These are phyloP conservation scores for Vitis amurensis DNA, from an alignment of 164 flowering plant genomes.

Conservation along the genomic window DNA sequence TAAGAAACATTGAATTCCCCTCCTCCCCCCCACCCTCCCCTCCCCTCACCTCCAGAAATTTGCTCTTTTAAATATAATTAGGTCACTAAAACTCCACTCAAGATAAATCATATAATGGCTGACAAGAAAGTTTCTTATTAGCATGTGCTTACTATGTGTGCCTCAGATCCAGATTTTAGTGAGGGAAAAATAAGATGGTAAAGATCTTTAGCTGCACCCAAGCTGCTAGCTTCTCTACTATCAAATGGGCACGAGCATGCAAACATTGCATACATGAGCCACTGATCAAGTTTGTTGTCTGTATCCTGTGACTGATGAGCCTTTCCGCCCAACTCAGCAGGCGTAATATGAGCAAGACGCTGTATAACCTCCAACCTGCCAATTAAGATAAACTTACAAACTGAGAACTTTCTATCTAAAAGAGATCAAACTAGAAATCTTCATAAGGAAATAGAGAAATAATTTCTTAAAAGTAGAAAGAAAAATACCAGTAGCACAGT, in stretches of 20 bases:
- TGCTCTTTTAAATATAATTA: background rate
- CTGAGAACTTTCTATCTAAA: background rate
- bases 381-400: conserved; percentile 2
- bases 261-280: conserved; percentile 97
- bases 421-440: background rate
- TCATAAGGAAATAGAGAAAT: background rate
- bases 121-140: background rate
- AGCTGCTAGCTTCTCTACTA: conserved; percentile 58
- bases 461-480: background rate
- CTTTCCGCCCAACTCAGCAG: conserved; percentile 92
- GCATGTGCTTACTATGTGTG: conserved; percentile 64
- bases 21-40: background rate
- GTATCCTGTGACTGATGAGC: conserved; percentile 86
- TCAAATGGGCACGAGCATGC: conserved; percentile 92
- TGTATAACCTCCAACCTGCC: conserved; percentile 79
- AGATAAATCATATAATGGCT: background rate
- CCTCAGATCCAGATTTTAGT: conserved; percentile 91
- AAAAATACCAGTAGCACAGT: background rate
- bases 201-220: conserved; percentile 67
- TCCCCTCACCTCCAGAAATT: background rate
- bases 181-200: conserved; percentile 89
- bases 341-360: conserved; percentile 88
- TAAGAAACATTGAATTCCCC: background rate
- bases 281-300: conserved; percentile 94
- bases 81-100: background rate